Conservation (phyloP, 164 flowering plant genomes). For the Nymphaea thermarum region DNA sequence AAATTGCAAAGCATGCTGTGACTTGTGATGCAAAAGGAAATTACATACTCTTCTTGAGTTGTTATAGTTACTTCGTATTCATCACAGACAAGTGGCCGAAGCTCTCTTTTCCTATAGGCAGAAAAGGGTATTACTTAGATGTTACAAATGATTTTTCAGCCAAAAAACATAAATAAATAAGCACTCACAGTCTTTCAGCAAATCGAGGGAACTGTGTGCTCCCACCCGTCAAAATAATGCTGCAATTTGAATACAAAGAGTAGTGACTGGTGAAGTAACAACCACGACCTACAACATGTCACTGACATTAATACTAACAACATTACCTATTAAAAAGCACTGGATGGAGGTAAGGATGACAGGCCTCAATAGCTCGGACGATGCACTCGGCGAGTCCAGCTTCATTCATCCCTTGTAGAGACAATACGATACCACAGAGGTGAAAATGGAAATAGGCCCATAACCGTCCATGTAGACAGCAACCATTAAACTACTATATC, state of each 20-base stretch:
- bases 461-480: too few relatives aligned
- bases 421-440: background rate
- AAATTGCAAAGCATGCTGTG: background rate
- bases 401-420: conserved; percentile 74
- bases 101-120: conserved; percentile 68
- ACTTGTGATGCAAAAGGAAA: background rate
- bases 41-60: conserved; percentile 76
- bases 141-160: background rate
- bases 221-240: conserved; percentile 96
- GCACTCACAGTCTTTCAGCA: conserved; percentile 82
- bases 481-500: too few relatives aligned
- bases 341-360: conserved; percentile 91
- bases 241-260: conserved; percentile 11
- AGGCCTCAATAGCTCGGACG: conserved; percentile 75
- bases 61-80: conserved; percentile 73
- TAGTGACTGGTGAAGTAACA: background rate
- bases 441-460: too few relatives aligned
- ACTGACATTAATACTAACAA: background rate
- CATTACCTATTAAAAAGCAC: conserved; percentile 77
- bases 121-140: background rate
- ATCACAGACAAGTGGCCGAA: conserved; percentile 93
- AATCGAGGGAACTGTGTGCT: conserved; percentile 82
- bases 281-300: background rate
- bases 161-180: background rate
- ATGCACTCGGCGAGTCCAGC: conserved; percentile 99